Percentiles rank a stretch among this genome's conserved stretches.
phyloP scores from a whole-genome alignment of 2,329 filamentous ascomycete genomes.

The Exophiala dermatitidis region DNA sequence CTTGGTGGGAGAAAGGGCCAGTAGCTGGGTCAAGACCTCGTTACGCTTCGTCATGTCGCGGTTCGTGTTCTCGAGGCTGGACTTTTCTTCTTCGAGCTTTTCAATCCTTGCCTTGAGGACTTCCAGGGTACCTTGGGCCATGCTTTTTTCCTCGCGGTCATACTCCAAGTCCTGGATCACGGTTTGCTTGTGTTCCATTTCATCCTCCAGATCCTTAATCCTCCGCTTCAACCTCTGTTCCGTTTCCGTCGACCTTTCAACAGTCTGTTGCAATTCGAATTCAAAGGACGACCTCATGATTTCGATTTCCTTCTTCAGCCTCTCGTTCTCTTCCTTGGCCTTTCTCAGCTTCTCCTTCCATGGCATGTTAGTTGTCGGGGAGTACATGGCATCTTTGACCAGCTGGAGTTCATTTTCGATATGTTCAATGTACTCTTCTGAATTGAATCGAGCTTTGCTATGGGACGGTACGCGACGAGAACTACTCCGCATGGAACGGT shows the following conservation, averaged over 20 bases:
- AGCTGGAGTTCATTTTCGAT: constrained; percentile 42
- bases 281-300: constrained; percentile 33
- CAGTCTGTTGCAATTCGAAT: constrained; percentile 30
- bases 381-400: constrained; percentile 36
- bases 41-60: constrained; percentile 32
- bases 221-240: constrained; percentile 30
- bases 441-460: constrained; percentile 33
- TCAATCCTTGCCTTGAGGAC: constrained; percentile 27
- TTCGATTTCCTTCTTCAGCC: constrained; percentile 31
- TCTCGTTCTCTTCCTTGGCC: constrained; percentile 30
- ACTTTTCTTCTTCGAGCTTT: constrained; percentile 30
- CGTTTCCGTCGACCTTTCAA: constrained; percentile 28
- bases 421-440: constrained; percentile 44
- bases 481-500: constrained; percentile 13
- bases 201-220: constrained; percentile 31
- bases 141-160: constrained; percentile 29
- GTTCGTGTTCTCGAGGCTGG: constrained; percentile 31
- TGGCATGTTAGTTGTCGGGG: constrained; percentile 30
- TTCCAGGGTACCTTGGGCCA: constrained; percentile 23
- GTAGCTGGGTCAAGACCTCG: constrained; percentile 33
- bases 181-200: constrained; percentile 29
- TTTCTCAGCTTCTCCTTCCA: constrained; percentile 28
- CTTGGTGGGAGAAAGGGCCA: constrained; percentile 33
- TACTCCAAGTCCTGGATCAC: constrained; percentile 31
- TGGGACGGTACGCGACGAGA: constrained; percentile 16